These are phyloP conservation scores for Apiospora phragmitis DNA, from an alignment of 2,329 filamentous ascomycete species.

Conservation along the genomic window DNA sequence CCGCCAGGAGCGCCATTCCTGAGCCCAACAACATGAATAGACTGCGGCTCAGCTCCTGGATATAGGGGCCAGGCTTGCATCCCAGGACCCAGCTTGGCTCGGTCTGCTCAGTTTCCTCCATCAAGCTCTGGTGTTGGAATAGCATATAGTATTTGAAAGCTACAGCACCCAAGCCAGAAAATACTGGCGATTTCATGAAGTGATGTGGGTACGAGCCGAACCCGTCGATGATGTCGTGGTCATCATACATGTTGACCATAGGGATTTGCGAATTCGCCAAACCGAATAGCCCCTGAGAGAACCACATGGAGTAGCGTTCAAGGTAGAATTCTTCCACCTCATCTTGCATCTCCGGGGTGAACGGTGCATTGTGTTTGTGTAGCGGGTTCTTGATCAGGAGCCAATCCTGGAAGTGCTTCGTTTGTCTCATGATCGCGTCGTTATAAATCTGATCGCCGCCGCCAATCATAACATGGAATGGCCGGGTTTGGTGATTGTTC, in stretches of 20 bases:
- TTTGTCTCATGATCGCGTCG: slow-evolving; percentile 76
- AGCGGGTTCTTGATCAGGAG: slow-evolving; percentile 75
- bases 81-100: slow-evolving; percentile 94
- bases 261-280: slow-evolving; percentile 92
- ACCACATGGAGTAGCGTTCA: slow-evolving; percentile 89
- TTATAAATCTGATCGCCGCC: slow-evolving; percentile 98
- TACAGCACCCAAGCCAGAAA: slow-evolving; percentile 84
- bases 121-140: slow-evolving; percentile 92
- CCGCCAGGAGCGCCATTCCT: slow-evolving; percentile 77
- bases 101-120: slow-evolving; percentile 74
- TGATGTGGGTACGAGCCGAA: slow-evolving; percentile 91
- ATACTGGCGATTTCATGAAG: slow-evolving; percentile 89
- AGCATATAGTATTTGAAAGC: slow-evolving; percentile 99
- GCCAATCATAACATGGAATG: slow-evolving; percentile 98
- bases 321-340: slow-evolving; percentile 90
- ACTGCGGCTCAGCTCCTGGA: slow-evolving; percentile 81
- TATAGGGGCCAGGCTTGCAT: slow-evolving; percentile 80
- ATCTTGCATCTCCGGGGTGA: slow-evolving; percentile 79
- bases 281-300: slow-evolving; percentile 92
- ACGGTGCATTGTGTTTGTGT: slow-evolving; percentile 76
- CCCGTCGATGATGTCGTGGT: slow-evolving; percentile 89
- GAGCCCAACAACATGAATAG: slow-evolving; percentile 82
- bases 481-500: slow-evolving; percentile 84
- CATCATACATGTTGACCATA: slow-evolving; percentile 98
- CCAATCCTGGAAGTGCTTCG: slow-evolving; percentile 80